A percentile compares a stretch with the other conserved stretches of the same genome.
Evolutionary conservation across 257 asterid genomes (phyloP).

Genomic region (Solanum chmielewskii): DNA sequence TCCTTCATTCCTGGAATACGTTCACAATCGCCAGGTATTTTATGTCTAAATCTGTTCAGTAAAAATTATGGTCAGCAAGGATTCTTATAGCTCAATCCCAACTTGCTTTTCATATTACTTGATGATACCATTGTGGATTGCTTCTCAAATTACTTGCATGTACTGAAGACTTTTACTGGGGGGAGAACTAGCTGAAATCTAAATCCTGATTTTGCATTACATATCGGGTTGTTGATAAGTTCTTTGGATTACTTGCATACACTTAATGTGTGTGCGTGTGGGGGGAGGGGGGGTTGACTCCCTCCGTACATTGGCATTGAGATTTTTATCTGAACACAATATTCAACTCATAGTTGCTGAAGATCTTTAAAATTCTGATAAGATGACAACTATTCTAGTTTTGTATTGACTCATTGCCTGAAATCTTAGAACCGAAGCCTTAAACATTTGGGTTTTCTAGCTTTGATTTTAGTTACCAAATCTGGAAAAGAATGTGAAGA

Average conservation of each 20-base stretch:
- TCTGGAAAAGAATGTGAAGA: not conserved
- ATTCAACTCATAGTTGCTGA: not conserved
- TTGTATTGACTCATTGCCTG: not conserved
- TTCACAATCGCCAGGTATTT: constrained; percentile 81
- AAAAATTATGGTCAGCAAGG: not conserved
- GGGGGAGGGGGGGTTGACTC: not conserved
- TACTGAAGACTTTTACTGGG: not conserved
- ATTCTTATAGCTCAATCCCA: not conserved
- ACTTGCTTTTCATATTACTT: not conserved
- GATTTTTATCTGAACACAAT: not conserved
- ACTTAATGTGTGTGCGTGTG: not conserved
- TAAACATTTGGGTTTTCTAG: not conserved
- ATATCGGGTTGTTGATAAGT: not conserved
- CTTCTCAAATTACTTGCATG: not conserved
- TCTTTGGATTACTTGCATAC: not conserved
- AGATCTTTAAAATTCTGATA: not conserved
- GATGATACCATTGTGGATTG: not conserved
- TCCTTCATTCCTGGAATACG: constrained; percentile 81
- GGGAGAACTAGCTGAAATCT: not conserved
- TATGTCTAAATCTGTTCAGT: not conserved
- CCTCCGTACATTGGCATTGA: not conserved
- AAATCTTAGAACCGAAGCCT: not conserved
- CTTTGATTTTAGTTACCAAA: not conserved
- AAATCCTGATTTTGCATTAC: not conserved
- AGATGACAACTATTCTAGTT: not conserved